Percentiles rank a stretch among this genome's conserved stretches.
These are phyloP conservation scores for Neonectria magnoliae DNA, from an alignment of 2,329 filamentous ascomycete genomes.

Conservation along the genomic window DNA sequence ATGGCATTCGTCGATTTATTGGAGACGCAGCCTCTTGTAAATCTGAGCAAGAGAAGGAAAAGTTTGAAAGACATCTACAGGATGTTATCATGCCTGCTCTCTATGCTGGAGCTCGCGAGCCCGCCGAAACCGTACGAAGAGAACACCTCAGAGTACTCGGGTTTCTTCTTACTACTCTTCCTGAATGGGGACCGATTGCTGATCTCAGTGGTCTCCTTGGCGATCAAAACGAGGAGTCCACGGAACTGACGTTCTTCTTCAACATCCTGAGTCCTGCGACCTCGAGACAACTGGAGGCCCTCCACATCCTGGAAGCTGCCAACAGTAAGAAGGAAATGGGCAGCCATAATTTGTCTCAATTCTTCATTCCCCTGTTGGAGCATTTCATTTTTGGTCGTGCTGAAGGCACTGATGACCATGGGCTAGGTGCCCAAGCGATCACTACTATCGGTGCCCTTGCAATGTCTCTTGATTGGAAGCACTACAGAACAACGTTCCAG, in stretches of 20 bases:
- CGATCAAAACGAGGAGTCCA: constrained; percentile 69
- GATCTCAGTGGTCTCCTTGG: constrained; percentile 78
- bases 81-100: constrained; percentile 78
- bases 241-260: constrained; percentile 82
- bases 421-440: constrained; percentile 87
- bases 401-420: constrained; percentile 80
- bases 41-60: constrained; percentile 47
- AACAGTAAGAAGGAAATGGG: constrained; percentile 72
- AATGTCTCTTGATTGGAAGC: constrained; percentile 85
- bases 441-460: constrained; percentile 80
- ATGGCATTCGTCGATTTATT: constrained; percentile 81
- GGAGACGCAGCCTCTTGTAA: constrained; percentile 64
- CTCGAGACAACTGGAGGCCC: constrained; percentile 83
- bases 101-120: constrained; percentile 78
- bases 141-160: constrained; percentile 86
- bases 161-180: constrained; percentile 76
- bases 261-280: constrained; percentile 93
- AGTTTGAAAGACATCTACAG: constrained; percentile 68
- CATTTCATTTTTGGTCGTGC: constrained; percentile 90
- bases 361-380: constrained; percentile 91
- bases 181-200: constrained; percentile 74
- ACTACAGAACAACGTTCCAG: constrained; percentile 85
- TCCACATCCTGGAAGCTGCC: constrained; percentile 78
- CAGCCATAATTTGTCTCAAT: constrained; percentile 82
- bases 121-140: constrained; percentile 83